Base-by-base conservation (phyloP, 2,329 filamentous ascomycete species). In the Ophiostoma australiae region DNA sequence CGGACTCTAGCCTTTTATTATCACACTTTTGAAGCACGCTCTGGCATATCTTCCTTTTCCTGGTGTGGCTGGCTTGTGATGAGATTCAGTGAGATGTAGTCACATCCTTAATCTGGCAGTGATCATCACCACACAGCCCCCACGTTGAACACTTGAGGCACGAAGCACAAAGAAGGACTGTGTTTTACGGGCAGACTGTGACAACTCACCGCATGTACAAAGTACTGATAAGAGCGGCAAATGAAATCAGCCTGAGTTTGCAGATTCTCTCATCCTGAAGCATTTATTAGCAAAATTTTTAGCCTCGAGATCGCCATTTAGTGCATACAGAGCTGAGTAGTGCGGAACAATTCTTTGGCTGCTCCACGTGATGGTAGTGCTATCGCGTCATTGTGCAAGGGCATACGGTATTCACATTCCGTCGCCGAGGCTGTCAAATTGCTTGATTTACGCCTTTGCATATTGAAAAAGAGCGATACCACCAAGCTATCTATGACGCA, bases 301-400 rank as follows among this genome's bases (percentile, higher is more conserved):
- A 23, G 23, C 8, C 23, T 17, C 52, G 17, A 27, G 52, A 58
- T 58, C 23, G 23, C 10, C n/a, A 27, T 27, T 27, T 58, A 23
- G 52, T 27, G 44, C 44, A 48, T 58, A 20, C 48, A 20, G 17
- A 23, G 20, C 4, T n/a, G 20, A 23, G 48, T 41, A 58, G 23
- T 58, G 52, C 52, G 52, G 52, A 58, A 58, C 23, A 58, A 58
- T 13, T 58, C 52, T 27, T n/a, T 13, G 17, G 23, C 23, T 58
- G 23, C 52, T 58, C 52, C 52, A 58, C 52, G 52, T 58, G 52
- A 27, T 58, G n/a, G 23, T 58, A 58, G n/a, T 58, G 52, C 52
- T 58, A 58, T 58, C 52, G 52, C 52, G 52, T 31, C 52, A 58
- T 58, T 58, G 23, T 23, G 5, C 20, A 55, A 55, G 41, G 41